phyloP scores from a whole-genome alignment of 2,329 filamentous ascomycete genomes.

The Verticillium dahliae region DNA sequence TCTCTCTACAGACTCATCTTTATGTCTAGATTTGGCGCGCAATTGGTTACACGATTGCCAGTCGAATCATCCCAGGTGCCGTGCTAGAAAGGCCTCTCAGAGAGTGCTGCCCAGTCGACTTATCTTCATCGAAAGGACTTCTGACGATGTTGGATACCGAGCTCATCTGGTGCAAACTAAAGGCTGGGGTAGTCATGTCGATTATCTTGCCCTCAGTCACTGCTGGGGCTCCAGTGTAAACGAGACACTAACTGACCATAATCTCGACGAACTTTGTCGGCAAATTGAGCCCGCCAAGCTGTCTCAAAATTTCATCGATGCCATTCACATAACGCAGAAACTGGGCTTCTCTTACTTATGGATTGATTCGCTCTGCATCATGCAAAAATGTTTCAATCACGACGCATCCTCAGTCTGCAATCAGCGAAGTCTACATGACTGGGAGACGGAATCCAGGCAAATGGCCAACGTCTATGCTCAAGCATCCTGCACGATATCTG shows the following conservation, averaged over 20 bases:
- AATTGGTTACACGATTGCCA: background rate
- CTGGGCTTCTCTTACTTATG: background rate
- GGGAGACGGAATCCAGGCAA: background rate
- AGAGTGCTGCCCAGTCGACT: background rate
- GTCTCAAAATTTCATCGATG: background rate
- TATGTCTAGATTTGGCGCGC: background rate
- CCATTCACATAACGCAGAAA: background rate
- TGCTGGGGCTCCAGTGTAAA: background rate
- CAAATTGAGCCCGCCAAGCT: background rate
- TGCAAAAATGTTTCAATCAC: background rate
- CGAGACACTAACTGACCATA: background rate
- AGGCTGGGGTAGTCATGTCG: background rate
- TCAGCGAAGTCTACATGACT: background rate
- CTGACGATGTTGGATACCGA: background rate
- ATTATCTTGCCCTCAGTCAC: background rate
- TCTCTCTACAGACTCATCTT: background rate
- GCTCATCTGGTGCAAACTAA: background rate
- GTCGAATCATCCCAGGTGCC: background rate
- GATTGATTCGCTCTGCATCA: constrained; percentile 1
- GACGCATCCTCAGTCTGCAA: background rate
- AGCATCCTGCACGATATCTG: background rate
- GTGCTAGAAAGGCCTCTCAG: background rate
- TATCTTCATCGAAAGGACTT: background rate
- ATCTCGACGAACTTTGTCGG: background rate
- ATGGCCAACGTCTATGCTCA: background rate